Base-by-base conservation (phyloP, 2,329 filamentous ascomycete species). In the Gliomastix tumulicola region DNA sequence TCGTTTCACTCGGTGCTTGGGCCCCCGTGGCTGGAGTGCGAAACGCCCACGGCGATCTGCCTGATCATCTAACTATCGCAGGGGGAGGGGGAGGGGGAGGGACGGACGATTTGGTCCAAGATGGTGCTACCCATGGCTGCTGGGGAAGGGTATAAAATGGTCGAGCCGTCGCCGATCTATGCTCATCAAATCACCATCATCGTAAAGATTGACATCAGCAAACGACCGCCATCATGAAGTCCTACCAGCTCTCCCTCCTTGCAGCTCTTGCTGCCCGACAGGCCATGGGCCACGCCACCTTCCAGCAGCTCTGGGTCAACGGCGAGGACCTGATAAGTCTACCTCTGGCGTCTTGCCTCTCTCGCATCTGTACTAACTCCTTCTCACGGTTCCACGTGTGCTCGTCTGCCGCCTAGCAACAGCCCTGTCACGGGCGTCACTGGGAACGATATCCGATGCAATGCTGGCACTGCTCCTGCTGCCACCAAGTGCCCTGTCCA, bases 351-450 rank as follows among this genome's bases (percentile, higher is more conserved):
- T 25, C 22, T 9, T 25, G n/a, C n/a, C n/a, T n/a, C n/a, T n/a
- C n/a, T n/a, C 21, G 9, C 8, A 7, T 19, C 13, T 30, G 30
- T 10, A 35, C 46, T 56, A 38, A 60, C 55, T 36, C 15, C 30
- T 35, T 39, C 36, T 43, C 43, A 63, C 54, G 61, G 57, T 18
- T 45, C 52, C 6, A 55, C 59, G 40, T 76, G 71, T 44, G 69
- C 65, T 23, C 64, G 74, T 36, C 39, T 70, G 1, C 71, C 71
- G 2, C 34, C 51, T 1, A 68, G 55, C 49, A 80, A 78, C 57
- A 67, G 52, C 11, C 72, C 73, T 5, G 61, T 77, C 6, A 64
- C 60, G 11, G 59, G 65, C 43, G 65, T 71, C 15, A 49, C 50
- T 11, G 55, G 60, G 10, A 56, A 49, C 31, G 62, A 63, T 40